phyloP scores from a whole-genome alignment of 306 rosid species.

The Citrullus amarus region DNA sequence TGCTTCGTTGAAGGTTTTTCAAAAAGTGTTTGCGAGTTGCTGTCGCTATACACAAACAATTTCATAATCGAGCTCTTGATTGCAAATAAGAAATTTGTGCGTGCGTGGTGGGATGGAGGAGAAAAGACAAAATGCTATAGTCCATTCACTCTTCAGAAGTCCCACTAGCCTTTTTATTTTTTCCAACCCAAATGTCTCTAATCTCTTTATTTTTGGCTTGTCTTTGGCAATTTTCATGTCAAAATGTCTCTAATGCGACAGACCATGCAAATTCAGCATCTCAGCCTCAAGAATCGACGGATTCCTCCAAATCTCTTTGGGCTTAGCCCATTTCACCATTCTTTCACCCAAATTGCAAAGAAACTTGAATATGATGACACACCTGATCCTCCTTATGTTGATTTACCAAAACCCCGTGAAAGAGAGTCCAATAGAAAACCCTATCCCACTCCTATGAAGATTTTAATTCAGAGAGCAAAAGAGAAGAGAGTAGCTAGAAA shows the following conservation, averaged over 20 bases:
- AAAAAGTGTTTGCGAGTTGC: too few relatives aligned
- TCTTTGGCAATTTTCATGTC: too few relatives aligned
- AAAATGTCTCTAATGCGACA: not conserved
- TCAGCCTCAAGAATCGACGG: not conserved
- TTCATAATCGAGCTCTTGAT: too few relatives aligned
- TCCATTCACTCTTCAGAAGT: too few relatives aligned
- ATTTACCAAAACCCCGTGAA: conserved; percentile 41
- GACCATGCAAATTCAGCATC: not conserved
- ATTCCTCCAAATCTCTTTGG: not conserved
- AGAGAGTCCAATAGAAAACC: conserved; percentile 56
- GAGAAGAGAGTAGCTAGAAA: conserved; percentile 47
- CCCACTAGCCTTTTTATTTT: too few relatives aligned
- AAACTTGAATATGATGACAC: not conserved
- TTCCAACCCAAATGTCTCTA: too few relatives aligned
- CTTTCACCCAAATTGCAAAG: not conserved
- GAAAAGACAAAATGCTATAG: too few relatives aligned
- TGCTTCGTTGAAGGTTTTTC: too few relatives aligned
- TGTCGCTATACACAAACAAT: too few relatives aligned
- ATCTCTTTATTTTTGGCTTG: too few relatives aligned
- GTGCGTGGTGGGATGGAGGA: too few relatives aligned
- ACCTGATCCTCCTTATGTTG: conserved; percentile 29
- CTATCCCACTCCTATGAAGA: conserved; percentile 63
- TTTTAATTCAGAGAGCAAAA: conserved; percentile 56
- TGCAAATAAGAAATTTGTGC: too few relatives aligned
- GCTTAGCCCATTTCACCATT: not conserved